A percentile compares a stretch with the other conserved stretches of the same genome.
Evolutionary conservation across 148 eudicot genomes (phyloP).

Genomic region (Rheum nobile): DNA sequence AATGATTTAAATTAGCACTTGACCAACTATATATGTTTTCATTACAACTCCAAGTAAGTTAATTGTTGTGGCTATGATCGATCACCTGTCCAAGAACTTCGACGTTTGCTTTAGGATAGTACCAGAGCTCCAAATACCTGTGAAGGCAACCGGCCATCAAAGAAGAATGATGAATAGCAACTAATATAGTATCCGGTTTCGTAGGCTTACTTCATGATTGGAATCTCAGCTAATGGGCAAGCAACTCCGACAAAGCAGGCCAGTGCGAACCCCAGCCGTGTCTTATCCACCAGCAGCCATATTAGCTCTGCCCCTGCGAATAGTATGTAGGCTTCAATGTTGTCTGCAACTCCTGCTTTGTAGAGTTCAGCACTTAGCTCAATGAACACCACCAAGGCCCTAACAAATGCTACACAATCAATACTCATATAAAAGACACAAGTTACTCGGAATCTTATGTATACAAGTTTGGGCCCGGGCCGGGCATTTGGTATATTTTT

Average conservation of each 20-base stretch:
- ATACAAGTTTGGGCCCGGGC: too few species aligned
- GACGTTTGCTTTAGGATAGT: slow-evolving; percentile 74
- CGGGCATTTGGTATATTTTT: too few species aligned
- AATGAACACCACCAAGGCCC: slow-evolving; percentile 52
- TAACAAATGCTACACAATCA: slow-evolving; percentile 12
- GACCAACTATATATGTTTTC: not conserved
- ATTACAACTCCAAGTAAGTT: not conserved
- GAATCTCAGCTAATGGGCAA: slow-evolving; percentile 81
- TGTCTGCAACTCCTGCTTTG: slow-evolving; percentile 65
- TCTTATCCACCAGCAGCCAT: slow-evolving; percentile 49
- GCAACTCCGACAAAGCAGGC: slow-evolving; percentile 55
- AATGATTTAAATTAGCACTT: not conserved
- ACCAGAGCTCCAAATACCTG: slow-evolving; percentile 64
- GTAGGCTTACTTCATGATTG: slow-evolving; percentile 44
- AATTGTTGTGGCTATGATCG: not conserved
- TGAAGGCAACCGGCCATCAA: not conserved
- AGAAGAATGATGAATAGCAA: not conserved
- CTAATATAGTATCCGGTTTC: not conserved
- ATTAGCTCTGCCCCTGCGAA: slow-evolving; percentile 64
- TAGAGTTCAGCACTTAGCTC: slow-evolving; percentile 72
- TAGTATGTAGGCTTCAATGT: slow-evolving; percentile 65
- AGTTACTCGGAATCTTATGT: too few species aligned
- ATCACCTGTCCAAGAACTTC: slow-evolving; percentile 64
- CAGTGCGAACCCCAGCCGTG: slow-evolving; percentile 58
- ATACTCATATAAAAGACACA: too few species aligned